phyloP scores from a whole-genome alignment of 176 grass and related monocot species.

The Phyllostachys edulis region DNA sequence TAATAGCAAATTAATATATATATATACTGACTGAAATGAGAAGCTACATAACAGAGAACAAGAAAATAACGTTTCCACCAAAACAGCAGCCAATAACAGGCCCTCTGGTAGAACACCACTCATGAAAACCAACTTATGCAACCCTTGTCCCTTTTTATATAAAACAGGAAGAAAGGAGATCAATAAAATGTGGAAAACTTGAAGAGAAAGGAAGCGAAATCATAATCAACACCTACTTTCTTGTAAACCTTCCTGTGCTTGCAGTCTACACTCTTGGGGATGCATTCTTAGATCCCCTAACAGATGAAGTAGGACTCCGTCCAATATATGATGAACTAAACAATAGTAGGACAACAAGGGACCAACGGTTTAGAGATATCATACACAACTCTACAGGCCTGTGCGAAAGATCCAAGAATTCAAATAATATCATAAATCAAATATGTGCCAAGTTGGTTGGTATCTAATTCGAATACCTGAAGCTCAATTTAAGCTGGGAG shows the following conservation, averaged over 20 bases:
- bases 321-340: conserved; percentile 45
- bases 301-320: conserved; percentile 28
- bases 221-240: conserved; percentile 48
- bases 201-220: background rate
- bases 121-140: conserved; percentile 84
- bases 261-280: conserved; percentile 39
- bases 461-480: background rate
- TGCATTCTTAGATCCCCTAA: conserved; percentile 40
- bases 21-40: too few species aligned
- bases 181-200: conserved; percentile 13
- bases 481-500: conserved; percentile 1
- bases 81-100: too few species aligned
- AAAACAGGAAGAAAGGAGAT: conserved; percentile 18
- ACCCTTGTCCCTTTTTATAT: conserved; percentile 51
- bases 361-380: background rate
- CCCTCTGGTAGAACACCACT: conserved; percentile 67
- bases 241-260: conserved; percentile 56
- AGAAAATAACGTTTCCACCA: too few species aligned
- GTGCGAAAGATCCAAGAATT: too few species aligned
- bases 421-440: background rate
- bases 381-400: too few species aligned
- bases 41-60: too few species aligned
- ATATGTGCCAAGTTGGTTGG: too few species aligned
- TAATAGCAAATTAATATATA: too few species aligned
- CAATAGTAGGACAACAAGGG: background rate